Evolutionary conservation across 2,329 filamentous ascomycete genomes (phyloP), one percentile per base, ranked within the genome.

Genomic region (Ophiobolus disseminans): DNA sequence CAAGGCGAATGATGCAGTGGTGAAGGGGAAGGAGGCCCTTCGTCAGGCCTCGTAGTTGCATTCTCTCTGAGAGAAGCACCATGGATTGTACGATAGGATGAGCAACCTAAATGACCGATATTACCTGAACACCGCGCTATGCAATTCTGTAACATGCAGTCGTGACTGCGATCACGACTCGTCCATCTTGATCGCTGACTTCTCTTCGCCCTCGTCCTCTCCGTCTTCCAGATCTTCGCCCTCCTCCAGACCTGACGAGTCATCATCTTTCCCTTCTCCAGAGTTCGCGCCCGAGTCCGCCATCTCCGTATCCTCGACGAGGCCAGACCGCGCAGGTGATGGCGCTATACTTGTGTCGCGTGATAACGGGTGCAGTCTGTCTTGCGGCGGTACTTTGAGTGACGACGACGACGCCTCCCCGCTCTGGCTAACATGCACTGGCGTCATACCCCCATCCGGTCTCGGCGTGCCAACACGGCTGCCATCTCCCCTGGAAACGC

Each of bases 401-500:
- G 55, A 57, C 19, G 50, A 57, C 19, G 50, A 57, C 4, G 58
- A 56, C n/a, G 48, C 57, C 9, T 72, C 68, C 44, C 55, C 69
- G 25, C 62, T 60, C 25, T 73, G 67, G 40, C 63, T 66, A 19
- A 55, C 64, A 37, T 73, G 73, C 43, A 74, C 48, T 2, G 76
- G 76, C 14, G 76, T 78, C 31, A 66, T 64, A 4, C 69, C 71
- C 9, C 69, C 68, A 31, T 76, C 77, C 4, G 73, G 73, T 22
- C 71, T 69, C 5, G 77, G 78, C n/a, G 78, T 79, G 11, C 75
- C 77, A 23, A 72, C 68, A 36, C 69, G 66, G 58, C 78, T 80
- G 5, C 48, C 57, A 42, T 69, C 70, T 25, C 68, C 72, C 30
- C 72, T 65, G 28, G 63, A 68, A 3, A 62, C 69, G 43, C 62